Conservation (phyloP, 164 flowering plant species). For the Saururus chinensis region DNA sequence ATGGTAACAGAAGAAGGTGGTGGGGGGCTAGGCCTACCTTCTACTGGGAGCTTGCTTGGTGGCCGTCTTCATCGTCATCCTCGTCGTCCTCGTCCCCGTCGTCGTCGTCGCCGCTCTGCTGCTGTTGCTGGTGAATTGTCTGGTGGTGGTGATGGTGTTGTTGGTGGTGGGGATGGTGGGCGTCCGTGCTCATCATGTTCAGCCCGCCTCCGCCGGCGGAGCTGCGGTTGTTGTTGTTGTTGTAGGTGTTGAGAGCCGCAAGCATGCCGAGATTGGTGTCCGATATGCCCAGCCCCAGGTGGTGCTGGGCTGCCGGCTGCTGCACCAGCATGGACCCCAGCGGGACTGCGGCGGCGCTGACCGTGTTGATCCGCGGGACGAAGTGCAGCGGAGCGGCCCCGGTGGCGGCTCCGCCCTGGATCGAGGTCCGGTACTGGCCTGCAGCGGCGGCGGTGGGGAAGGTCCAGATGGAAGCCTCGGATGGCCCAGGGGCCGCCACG, state of each 20-base stretch:
- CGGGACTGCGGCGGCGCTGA: slow-evolving; percentile 18
- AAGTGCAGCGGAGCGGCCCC: slow-evolving; percentile 51
- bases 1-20: neutral
- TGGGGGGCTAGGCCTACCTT: neutral
- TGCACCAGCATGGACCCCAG: slow-evolving; percentile 48
- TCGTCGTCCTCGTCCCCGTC: neutral
- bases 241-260: slow-evolving; percentile 59
- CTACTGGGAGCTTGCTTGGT: neutral
- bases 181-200: neutral
- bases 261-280: slow-evolving; percentile 74
- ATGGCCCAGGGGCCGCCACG: slow-evolving; percentile 15
- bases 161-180: neutral
- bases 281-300: slow-evolving; percentile 47
- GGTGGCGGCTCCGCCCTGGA: slow-evolving; percentile 6
- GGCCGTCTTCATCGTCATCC: neutral
- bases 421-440: neutral
- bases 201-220: neutral
- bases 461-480: slow-evolving; percentile 54
- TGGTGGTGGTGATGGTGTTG: neutral
- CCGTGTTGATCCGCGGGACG: slow-evolving; percentile 31
- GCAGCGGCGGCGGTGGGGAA: slow-evolving; percentile 18
- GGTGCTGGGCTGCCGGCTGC: slow-evolving; percentile 27
- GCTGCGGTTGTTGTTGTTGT: slow-evolving; percentile 8
- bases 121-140: neutral
- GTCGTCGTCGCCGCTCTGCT: neutral